Evolutionary conservation across 441 rosid species (phyloP), one percentile per base, ranked within the genome.

Genomic region (Corymbia calophylla): DNA sequence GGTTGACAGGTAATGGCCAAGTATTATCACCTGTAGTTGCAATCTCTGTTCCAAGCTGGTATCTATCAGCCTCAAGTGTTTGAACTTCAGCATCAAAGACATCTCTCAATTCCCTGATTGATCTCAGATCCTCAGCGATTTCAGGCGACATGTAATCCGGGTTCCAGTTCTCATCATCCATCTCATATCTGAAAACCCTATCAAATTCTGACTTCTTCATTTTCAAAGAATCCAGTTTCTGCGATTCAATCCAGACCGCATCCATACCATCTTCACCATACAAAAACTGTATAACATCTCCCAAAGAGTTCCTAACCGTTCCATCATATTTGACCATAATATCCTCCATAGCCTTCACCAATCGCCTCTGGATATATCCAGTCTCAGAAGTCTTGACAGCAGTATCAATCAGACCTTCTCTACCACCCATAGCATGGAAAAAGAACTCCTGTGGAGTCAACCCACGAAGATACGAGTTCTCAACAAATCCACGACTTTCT

Each of bases 201-300:
- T 95, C 95, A 86, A 97, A 97, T 89, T 97, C 97, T 10, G 94
- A 32, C 89, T 94, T 95, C 91, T 95, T 95, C 99, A 96, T 96
- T 91, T 97, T 97, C 91, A 97, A 91, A 25, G 99, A 96, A 94
- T 97, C 99, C 88, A 97, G 93, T 93, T 95, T 96, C 93, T 97
- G 99, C 6, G 97, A 94, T 91, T 98, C 99, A 25, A 98, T 98
- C 99, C 99, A 98, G 88, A 98, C 97, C 66, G 99, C 88, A 91
- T 98, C 99, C 99, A 98, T 98, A 90, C 99, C 99, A 92, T 98
- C 99, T 94, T 98, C 99, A 87, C 99, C 99, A 89, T 98, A 98
- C 44, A 98, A 98, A 94, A 98, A 98, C 90, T 98, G 99, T 90
- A 98, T 98, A 88, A 98, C 98, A 94, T 97, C 99, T 70, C 99